phyloP scores from a whole-genome alignment of 768 basidiomycete genomes.

The Gloeostereum incarnatum region DNA sequence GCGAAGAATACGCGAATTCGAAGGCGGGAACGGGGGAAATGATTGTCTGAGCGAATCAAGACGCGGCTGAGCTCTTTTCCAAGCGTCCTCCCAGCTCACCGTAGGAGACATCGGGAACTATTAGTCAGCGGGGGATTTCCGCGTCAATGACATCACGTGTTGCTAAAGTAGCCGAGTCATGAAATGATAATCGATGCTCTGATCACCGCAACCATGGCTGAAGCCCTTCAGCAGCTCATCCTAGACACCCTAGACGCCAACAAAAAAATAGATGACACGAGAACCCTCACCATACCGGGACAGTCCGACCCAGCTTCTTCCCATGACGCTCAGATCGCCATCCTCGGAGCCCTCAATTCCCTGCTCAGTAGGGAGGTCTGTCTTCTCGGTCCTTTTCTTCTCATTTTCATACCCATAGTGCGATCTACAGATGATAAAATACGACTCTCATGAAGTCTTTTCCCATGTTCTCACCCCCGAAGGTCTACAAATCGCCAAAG shows the following conservation, averaged over 20 bases:
- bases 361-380: no score
- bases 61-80: constrained; percentile 49
- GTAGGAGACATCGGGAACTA: constrained; percentile 11
- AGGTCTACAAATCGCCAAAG: constrained; percentile 64
- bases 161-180: no score
- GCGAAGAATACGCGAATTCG: constrained; percentile 47
- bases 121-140: constrained; percentile 1
- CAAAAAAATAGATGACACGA: constrained; percentile 55
- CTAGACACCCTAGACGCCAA: constrained; percentile 59
- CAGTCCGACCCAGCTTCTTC: constrained; percentile 44
- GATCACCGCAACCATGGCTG: constrained; percentile 42
- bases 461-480: constrained; percentile 74
- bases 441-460: constrained; percentile 67
- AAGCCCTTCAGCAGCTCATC: constrained; percentile 71
- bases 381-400: constrained; percentile 9
- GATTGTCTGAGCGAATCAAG: constrained; percentile 38
- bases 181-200: constrained; percentile 10
- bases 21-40: constrained; percentile 19
- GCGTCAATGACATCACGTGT: constrained; percentile 13
- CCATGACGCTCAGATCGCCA: constrained; percentile 72
- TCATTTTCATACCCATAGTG: constrained; percentile 9
- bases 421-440: constrained; percentile 65
- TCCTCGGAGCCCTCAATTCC: constrained; percentile 85
- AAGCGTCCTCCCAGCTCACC: constrained; percentile 49
- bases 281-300: constrained; percentile 59